A percentile compares a stretch with the other conserved stretches of the same genome.
phyloP scores from a whole-genome alignment of 2,329 filamentous ascomycete genomes.

The Ilyonectria mors-panacis region DNA sequence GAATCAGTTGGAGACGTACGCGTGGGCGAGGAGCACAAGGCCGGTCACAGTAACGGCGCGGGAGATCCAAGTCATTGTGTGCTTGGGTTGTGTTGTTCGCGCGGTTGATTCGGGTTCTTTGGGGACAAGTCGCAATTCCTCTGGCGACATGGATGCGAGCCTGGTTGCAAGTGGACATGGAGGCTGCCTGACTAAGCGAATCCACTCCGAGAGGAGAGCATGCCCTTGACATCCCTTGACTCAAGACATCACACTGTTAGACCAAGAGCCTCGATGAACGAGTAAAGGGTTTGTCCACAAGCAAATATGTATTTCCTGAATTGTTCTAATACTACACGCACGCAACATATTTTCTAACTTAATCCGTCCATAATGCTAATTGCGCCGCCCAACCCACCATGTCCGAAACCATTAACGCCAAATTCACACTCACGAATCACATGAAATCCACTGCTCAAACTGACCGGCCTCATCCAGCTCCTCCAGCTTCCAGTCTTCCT shows the following conservation, averaged over 20 bases:
- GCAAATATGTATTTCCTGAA: not conserved
- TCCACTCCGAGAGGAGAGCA: not conserved
- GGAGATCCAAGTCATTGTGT: slow-evolving; percentile 79
- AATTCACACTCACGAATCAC: slow-evolving; percentile 22
- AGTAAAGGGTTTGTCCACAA: not conserved
- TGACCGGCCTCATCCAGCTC: slow-evolving; percentile 50
- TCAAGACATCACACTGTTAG: not conserved
- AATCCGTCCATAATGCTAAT: slow-evolving; percentile 25
- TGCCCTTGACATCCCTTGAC: not conserved
- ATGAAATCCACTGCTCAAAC: slow-evolving; percentile 52
- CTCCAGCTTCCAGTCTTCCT: slow-evolving; percentile 55
- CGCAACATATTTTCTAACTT: slow-evolving; percentile 35
- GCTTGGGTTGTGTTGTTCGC: slow-evolving; percentile 21
- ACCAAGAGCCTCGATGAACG: not conserved
- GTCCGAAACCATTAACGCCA: slow-evolving; percentile 11
- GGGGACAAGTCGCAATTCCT: slow-evolving; percentile 40
- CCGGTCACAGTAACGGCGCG: slow-evolving; percentile 81
- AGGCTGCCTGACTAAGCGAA: slow-evolving; percentile 43
- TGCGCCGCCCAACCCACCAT: slow-evolving; percentile 21
- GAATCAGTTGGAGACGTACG: slow-evolving; percentile 71
- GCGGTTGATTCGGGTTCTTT: slow-evolving; percentile 25
- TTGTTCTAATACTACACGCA: not conserved
- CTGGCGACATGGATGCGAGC: slow-evolving; percentile 13
- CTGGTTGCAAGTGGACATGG: slow-evolving; percentile 19
- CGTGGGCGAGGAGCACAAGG: slow-evolving; percentile 84